Evolutionary conservation across 2,329 filamentous ascomycete genomes (phyloP), one percentile per base, ranked within the genome.

Genomic region (Tolypocladium tundrense): DNA sequence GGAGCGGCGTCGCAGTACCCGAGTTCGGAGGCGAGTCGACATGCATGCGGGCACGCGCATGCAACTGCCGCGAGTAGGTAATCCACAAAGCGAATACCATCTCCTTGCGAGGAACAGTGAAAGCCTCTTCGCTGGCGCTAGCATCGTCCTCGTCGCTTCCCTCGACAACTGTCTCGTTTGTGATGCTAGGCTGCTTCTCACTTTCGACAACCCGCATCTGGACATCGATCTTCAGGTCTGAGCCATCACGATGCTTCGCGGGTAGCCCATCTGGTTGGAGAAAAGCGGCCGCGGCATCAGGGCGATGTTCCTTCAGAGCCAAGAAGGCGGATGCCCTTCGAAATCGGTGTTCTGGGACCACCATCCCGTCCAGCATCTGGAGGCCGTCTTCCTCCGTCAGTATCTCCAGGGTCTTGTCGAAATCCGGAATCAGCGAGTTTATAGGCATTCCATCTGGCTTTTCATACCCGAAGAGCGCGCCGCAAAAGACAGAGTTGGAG

Each of bases 171-270:
- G 85, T 82, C 62, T 87, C 78, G 58, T 87, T 81, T 56, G 82
- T 79, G 60, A 84, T 77, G 57, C 79, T 79, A 3, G 78, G 73
- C 58, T 85, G 83, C 63, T 86, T 87, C 65, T 93, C 91, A 70
- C 90, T 96, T 74, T 93, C 91, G 19, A 97, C 92, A 31, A 99
- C 91, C 40, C 94, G 86, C 88, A 99, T 91, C 73, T 99, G 94
- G 37, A 97, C 86, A 69, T 99, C 94, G 41, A 99, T 90, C 72
- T 91, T 93, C 62, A 99, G 87, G 61, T 94, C 90, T 0, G 89
- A 88, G 3, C 94, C 93, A 69, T 99, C 94, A 43, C 92, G 86
- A 70, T 99, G 94, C 66, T 84, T 87, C 1, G 91, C 94, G 6
- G 87, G 84, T 45, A 99, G 78, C 14, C 94, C 94, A 63, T 90